Evolutionary conservation across 2,329 filamentous ascomycete genomes (phyloP).

Genomic region (Eutypa lata): DNA sequence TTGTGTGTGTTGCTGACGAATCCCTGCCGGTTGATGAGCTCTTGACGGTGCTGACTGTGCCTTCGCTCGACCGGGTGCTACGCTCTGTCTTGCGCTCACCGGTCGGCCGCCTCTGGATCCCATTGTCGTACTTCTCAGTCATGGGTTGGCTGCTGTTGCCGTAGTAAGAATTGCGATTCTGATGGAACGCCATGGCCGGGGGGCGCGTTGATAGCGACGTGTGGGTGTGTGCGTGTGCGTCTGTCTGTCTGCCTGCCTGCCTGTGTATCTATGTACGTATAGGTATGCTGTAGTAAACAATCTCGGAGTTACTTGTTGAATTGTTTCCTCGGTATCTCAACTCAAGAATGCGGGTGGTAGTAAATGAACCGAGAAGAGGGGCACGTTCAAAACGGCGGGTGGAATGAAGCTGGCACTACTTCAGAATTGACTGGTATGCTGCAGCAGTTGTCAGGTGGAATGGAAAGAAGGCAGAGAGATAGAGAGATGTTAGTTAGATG

Average conservation of each 20-base stretch:
- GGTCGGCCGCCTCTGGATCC: conserved; percentile 33
- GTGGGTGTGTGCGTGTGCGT: not conserved
- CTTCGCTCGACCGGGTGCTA: conserved; percentile 72
- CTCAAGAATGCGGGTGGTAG: not conserved
- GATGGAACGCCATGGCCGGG: conserved; percentile 46
- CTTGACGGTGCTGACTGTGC: conserved; percentile 82
- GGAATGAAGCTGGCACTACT: conserved; percentile 27
- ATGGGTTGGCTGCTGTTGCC: conserved; percentile 26
- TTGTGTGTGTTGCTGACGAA: conserved; percentile 79
- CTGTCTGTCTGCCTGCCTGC: conserved; percentile 7
- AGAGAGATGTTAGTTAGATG: not conserved
- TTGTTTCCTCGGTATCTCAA: not conserved
- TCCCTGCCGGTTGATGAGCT: conserved; percentile 73
- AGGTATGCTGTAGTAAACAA: no score
- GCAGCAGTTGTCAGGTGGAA: conserved; percentile 1
- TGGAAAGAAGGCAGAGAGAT: conserved; percentile 7
- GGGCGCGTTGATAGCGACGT: conserved; percentile 1
- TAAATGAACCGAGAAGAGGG: not conserved
- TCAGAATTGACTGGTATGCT: conserved; percentile 7
- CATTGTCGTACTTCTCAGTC: conserved; percentile 38
- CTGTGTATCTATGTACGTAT: no score
- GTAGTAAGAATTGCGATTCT: conserved; percentile 55
- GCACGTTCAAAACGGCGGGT: conserved; percentile 1
- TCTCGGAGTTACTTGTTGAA: not conserved
- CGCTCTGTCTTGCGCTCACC: conserved; percentile 45